Evolutionary conservation across 306 rosid genomes (phyloP).

Genomic region (Sindora glabra): DNA sequence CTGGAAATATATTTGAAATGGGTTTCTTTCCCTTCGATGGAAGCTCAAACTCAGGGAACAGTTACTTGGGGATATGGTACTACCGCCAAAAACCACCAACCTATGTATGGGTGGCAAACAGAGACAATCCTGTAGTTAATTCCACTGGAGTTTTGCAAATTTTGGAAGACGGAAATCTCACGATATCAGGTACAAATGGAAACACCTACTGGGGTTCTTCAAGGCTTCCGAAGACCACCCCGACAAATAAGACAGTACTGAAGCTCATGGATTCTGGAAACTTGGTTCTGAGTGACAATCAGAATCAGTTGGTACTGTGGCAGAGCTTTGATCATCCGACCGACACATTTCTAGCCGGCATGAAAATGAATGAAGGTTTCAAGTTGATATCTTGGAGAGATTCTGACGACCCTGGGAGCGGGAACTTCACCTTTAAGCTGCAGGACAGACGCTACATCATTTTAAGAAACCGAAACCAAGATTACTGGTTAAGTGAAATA

Average conservation of each 20-base stretch:
- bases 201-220: conserved; percentile 9
- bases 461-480: not conserved
- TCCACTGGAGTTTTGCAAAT: conserved; percentile 15
- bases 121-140: not conserved
- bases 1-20: conserved; percentile 6
- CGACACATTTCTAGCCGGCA: conserved; percentile 41
- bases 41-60: not conserved
- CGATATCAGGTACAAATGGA: not conserved
- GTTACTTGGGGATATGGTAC: conserved; percentile 45
- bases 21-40: conserved; percentile 29
- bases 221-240: accelerated
- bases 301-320: conserved; percentile 18
- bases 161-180: conserved; percentile 19
- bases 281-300: conserved; percentile 8
- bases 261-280: conserved; percentile 41
- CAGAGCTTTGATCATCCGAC: conserved; percentile 39
- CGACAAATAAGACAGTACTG: not conserved
- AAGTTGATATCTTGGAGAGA: conserved; percentile 24
- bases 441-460: not conserved
- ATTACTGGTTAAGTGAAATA: conserved; percentile 9
- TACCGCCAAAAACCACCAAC: not conserved
- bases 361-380: conserved; percentile 20
- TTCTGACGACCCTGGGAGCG: not conserved
- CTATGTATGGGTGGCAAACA: conserved; percentile 49
- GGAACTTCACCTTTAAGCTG: conserved; percentile 19